A percentile compares a stretch with the other conserved stretches of the same genome.
Evolutionary conservation across 2,329 filamentous ascomycete species (phyloP).

Genomic region (Purpureocillium lavendulum): DNA sequence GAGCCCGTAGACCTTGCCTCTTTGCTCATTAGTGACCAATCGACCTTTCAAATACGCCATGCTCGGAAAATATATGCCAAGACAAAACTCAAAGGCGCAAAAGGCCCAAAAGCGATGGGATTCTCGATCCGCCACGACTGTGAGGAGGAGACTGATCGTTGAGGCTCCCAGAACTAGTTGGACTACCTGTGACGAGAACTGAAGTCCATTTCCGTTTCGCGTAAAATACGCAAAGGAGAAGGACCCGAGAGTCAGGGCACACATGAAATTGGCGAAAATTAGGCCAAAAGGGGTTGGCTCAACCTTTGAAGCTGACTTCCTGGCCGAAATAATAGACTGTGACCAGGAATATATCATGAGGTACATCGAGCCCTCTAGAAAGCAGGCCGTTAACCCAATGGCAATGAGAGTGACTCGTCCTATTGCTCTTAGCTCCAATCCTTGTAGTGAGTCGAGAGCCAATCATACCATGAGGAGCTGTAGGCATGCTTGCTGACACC

Average conservation of each 20-base stretch:
- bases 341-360: slow-evolving; percentile 57
- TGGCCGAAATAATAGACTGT: slow-evolving; percentile 37
- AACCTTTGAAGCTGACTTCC: slow-evolving; percentile 15
- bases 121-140: slow-evolving; percentile 27
- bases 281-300: slow-evolving; percentile 31
- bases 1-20: slow-evolving; percentile 46
- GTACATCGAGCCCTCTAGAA: slow-evolving; percentile 54
- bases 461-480: no score
- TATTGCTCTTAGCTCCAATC: neutral
- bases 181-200: neutral
- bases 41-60: slow-evolving; percentile 45
- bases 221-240: slow-evolving; percentile 11
- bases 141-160: neutral
- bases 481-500: no score
- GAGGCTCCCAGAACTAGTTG: neutral
- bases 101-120: slow-evolving; percentile 43
- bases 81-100: slow-evolving; percentile 46
- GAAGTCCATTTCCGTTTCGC: neutral
- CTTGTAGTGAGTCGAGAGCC: no score
- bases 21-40: slow-evolving; percentile 41
- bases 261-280: slow-evolving; percentile 48
- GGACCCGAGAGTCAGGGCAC: slow-evolving; percentile 46
- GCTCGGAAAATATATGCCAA: slow-evolving; percentile 48
- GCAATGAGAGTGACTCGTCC: slow-evolving; percentile 22
- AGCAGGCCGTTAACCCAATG: slow-evolving; percentile 41